Base-by-base conservation (phyloP, 106 monocot species). In the Gastrodia elata region DNA sequence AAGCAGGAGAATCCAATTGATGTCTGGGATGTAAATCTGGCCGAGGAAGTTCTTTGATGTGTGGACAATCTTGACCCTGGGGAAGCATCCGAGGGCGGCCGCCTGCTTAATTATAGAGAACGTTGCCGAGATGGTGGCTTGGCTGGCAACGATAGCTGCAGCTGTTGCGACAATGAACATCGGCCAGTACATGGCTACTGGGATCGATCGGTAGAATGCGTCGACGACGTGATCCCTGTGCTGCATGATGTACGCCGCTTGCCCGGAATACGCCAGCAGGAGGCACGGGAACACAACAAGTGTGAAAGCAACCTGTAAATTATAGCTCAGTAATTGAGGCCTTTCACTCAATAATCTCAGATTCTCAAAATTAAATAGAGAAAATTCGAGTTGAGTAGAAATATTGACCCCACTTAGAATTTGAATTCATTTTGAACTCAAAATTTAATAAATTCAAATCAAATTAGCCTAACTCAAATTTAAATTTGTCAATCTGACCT, bases 51-150 rank as follows among this genome's bases (percentile, higher is more conserved):
- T 92, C 68, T 88, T 88, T 28, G 97, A 97, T 48, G 97, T 97
- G 74, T 97, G 92, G 64, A 97, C 86, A 67, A 97, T 81, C 37
- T 87, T 93, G 35, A 97, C 93, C 68, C 97, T 85, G 0, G 97
- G 92, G 71, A 97, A 97, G 73, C 97, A 97, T 13, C 97, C 93
- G 56, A 88, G 90, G 28, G 97, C 85, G 55, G 83, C 80, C 28
- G 92, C 93, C 76, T 97, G 97, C 73, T 97, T 93, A 56, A 97
- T 86, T 68, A 97, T 90, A 9, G 90, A 97, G 82, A 84, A 97
- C 37, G 97, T 88, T 38, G 92, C 97, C 33, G 93, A 93, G 76
- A 97, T 90, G 15, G 93, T 90, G 38, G 97, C 97, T 73, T 97
- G 97, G 65, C 97, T 97, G 13, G 90, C 97, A 70, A 97, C 65